Evolutionary conservation across 2,329 filamentous ascomycete genomes (phyloP).

Genomic region (Dothistroma septosporum): DNA sequence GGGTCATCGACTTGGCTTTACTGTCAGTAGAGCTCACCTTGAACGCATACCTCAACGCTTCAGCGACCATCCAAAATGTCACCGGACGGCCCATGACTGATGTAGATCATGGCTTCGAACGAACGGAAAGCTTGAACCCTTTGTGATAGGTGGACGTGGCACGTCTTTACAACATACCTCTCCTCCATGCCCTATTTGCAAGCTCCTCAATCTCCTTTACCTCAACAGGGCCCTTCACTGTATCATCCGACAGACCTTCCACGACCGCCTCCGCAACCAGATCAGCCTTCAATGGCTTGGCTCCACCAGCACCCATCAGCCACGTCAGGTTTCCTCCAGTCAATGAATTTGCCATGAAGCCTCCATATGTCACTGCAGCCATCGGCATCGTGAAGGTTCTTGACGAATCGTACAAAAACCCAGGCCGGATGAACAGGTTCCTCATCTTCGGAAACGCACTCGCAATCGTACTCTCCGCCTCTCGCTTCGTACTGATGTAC

Average conservation of each 20-base stretch:
- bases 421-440: constrained; percentile 75
- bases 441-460: constrained; percentile 70
- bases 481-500: constrained; percentile 88
- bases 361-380: constrained; percentile 70
- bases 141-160: no score
- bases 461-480: constrained; percentile 75
- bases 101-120: no score
- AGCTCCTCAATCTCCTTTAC: constrained; percentile 75
- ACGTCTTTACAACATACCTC: constrained; percentile 81
- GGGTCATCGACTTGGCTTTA: no score
- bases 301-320: constrained; percentile 75
- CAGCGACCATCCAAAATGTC: no score
- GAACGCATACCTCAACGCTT: no score
- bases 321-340: constrained; percentile 71
- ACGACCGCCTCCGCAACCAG: constrained; percentile 84
- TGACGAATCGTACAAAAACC: constrained; percentile 84
- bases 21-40: no score
- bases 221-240: constrained; percentile 70
- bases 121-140: no score
- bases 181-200: constrained; percentile 80
- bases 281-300: constrained; percentile 85
- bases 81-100: no score
- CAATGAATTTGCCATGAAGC: constrained; percentile 70
- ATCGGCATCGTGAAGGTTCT: constrained; percentile 79
- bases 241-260: constrained; percentile 73